Conservation (phyloP, 2,329 filamentous ascomycete species). For the Clarireedia hainanense region DNA sequence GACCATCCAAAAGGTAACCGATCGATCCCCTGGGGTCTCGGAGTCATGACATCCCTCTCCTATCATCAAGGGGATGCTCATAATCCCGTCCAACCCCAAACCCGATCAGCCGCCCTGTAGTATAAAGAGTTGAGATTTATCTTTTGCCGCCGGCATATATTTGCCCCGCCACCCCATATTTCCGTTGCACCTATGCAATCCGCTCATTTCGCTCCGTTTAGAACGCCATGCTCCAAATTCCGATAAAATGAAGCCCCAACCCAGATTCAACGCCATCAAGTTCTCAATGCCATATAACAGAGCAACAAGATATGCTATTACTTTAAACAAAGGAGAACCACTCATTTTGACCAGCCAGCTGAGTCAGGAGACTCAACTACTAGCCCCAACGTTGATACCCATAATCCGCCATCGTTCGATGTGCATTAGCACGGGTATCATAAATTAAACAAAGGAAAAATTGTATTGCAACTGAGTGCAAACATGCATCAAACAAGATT, state of each 20-base stretch:
- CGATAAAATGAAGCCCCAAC: neutral
- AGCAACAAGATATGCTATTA: slow-evolving; percentile 15
- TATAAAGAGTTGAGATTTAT: no score
- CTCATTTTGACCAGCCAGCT: slow-evolving; percentile 6
- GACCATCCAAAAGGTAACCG: no score
- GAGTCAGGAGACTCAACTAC: neutral
- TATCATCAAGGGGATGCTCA: no score
- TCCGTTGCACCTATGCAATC: neutral
- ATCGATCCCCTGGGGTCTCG: no score
- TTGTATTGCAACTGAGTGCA: neutral
- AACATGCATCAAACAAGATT: slow-evolving; percentile 9
- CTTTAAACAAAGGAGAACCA: slow-evolving; percentile 10
- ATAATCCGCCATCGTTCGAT: slow-evolving; percentile 16
- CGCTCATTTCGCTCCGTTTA: neutral
- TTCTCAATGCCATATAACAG: slow-evolving; percentile 27
- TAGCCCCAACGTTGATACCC: slow-evolving; percentile 19
- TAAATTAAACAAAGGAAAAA: slow-evolving; percentile 22
- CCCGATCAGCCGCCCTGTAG: no score
- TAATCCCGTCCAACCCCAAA: no score
- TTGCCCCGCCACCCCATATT: neutral
- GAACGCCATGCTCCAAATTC: neutral
- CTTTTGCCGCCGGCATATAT: no score
- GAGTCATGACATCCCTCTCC: no score
- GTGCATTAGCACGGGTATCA: slow-evolving; percentile 28
- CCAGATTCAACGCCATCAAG: slow-evolving; percentile 10